A percentile compares a stretch with the other conserved stretches of the same genome.
Evolutionary conservation across 139 green algal genomes (phyloP).

Genomic region (Chlorella vulgaris): DNA sequence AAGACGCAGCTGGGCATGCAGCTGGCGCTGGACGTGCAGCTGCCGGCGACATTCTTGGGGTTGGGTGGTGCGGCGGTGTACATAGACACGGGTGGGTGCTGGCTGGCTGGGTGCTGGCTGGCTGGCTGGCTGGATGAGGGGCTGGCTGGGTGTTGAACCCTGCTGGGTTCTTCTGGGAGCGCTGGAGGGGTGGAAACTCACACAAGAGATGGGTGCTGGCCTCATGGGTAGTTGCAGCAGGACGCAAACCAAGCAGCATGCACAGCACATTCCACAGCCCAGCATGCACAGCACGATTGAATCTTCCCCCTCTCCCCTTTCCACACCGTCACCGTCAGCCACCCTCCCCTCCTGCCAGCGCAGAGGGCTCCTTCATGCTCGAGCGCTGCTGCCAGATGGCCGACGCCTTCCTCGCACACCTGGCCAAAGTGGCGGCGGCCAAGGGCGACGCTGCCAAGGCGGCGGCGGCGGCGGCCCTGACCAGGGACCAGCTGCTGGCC

Average conservation of each 20-base stretch:
- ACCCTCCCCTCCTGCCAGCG: not conserved
- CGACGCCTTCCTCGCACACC: constrained; percentile 51
- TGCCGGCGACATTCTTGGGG: constrained; percentile 67
- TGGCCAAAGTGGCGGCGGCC: constrained; percentile 39
- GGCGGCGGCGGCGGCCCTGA: constrained; percentile 43
- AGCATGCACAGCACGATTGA: not conserved
- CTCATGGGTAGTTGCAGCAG: too few relatives aligned
- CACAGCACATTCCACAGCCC: too few relatives aligned
- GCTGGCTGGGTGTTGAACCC: too few relatives aligned
- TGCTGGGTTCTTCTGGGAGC: too few relatives aligned
- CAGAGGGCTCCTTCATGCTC: constrained; percentile 88
- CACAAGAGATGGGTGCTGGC: too few relatives aligned
- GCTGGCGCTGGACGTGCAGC: constrained; percentile 77
- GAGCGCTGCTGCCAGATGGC: constrained; percentile 85
- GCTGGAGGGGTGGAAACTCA: too few relatives aligned
- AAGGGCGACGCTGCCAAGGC: constrained; percentile 19
- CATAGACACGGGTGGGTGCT: constrained; percentile 64
- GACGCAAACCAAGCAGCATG: too few relatives aligned
- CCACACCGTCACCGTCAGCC: constrained; percentile 37
- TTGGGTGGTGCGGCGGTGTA: constrained; percentile 73
- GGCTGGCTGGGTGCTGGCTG: too few relatives aligned
- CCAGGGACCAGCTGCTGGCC: constrained; percentile 59
- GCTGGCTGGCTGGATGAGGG: too few relatives aligned
- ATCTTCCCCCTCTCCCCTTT: constrained; percentile 53
- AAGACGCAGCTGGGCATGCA: constrained; percentile 85